Conservation (phyloP, 139 green algal species). For the Yamagishiella unicocca region DNA sequence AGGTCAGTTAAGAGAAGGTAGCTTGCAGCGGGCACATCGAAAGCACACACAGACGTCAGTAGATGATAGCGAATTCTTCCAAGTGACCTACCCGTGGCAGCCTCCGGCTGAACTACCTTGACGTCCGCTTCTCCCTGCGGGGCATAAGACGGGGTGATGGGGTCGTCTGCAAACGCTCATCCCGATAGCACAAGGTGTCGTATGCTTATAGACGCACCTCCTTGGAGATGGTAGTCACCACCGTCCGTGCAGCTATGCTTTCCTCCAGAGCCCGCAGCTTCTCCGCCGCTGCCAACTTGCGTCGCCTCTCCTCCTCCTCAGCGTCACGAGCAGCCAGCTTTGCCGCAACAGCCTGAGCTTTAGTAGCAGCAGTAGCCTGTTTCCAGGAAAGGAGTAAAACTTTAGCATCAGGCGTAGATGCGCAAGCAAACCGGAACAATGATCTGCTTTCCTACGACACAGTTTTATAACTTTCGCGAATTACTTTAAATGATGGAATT, state of each 20-base stretch:
- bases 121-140: not conserved
- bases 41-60: too few species aligned
- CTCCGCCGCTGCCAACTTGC: conserved; percentile 6
- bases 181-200: too few species aligned
- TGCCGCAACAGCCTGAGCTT: not conserved
- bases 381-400: not conserved
- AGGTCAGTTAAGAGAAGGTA: too few species aligned
- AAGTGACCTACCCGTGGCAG: not conserved
- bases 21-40: too few species aligned
- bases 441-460: too few species aligned
- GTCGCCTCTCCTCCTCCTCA: conserved; percentile 22
- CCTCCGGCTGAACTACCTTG: not conserved
- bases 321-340: conserved; percentile 26
- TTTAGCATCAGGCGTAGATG: too few species aligned
- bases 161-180: too few species aligned
- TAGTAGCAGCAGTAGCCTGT: not conserved
- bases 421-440: too few species aligned
- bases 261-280: conserved; percentile 48
- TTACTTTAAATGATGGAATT: not conserved
- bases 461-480: not conserved
- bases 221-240: not conserved
- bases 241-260: conserved; percentile 4
- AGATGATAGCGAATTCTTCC: too few species aligned
- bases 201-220: conserved; percentile 16
- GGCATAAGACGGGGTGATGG: not conserved